Base-by-base conservation (phyloP, 2,329 filamentous ascomycete species). In the Rugonectria rugulosa region DNA sequence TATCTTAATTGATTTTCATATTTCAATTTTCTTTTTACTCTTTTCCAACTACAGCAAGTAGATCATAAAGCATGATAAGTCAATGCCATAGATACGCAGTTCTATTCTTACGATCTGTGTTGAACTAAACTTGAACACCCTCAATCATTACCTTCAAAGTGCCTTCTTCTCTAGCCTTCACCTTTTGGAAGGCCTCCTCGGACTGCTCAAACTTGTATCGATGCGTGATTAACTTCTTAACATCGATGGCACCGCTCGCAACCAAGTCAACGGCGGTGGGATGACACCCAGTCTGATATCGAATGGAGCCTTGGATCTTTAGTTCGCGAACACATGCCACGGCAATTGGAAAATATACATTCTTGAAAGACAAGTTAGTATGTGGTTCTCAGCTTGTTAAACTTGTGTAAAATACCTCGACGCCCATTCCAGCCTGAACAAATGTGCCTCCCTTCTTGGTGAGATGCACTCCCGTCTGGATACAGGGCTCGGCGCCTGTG, bases 341-440 rank as follows among this genome's bases (percentile, higher is more conserved):
- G 0, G 75, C 77, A 52, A 82, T 81, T 0, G 80, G 79, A 42
- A 81, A 82, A 0, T 73, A 60, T 9, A 83, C 72, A 45, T 7
- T 79, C 70, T 77, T n/a, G n/a, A n/a, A n/a, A n/a, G n/a, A n/a
- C n/a, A n/a, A n/a, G n/a, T n/a, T n/a, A n/a, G n/a, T n/a, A n/a
- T n/a, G n/a, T n/a, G n/a, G n/a, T n/a, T n/a, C n/a, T n/a, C n/a
- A n/a, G n/a, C n/a, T n/a, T n/a, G n/a, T n/a, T n/a, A n/a, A n/a
- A n/a, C n/a, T n/a, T n/a, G n/a, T n/a, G n/a, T n/a, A n/a, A n/a
- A n/a, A n/a, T 27, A 27, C 24, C 24, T 27, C 74, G n/a, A 71
- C 73, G 2, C 78, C 79, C 75, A 81, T 79, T 0, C 80, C 81
- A 3, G 75, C 79, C 59, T 83, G 79, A 1, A 82, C 75, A 65